Evolutionary conservation across 305 asterid species (phyloP), one percentile per base, ranked within the genome.

Genomic region (Fraxinus paxiana): DNA sequence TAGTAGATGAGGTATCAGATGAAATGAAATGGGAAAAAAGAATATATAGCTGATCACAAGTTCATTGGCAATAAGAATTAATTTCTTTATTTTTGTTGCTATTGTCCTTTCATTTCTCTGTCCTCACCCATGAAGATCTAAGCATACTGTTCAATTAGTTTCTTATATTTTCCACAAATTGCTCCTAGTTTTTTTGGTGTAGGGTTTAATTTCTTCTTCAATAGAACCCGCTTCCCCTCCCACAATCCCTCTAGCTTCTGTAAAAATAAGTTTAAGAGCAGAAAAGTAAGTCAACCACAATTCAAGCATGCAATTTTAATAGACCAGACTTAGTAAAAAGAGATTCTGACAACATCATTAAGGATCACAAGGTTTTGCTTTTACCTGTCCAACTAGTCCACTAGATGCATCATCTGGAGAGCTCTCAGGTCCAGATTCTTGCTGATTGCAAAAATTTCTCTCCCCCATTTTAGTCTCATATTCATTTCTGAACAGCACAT

Each of bases 311-410:
- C 37, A 30, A 46, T 15, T 5, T 17, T 35, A 30, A 28, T 48
- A 26, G 35, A 33, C 43, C 30, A 41, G 46, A 79, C 37, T 63
- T 26, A 24, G 71, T 63, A 63, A 24, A 28, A 63, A 63, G 71
- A 22, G 71, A 63, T 54, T 17, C 12, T 22, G 71, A 26, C 2
- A 22, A 4, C 22, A 61, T 61, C 31, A 61, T 20, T 18, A 61
- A 79, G 30, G 12, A 79, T 78, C 17, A 24, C 51, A 69, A 8
- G 56, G n/a, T 22, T 18, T 35, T 72, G 2, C 76, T n/a, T 15
- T 77, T 67, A 91, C 98, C 97, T 92, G 95, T 81, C 90, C 92
- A 80, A 90, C 26, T 77, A 85, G 83, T 81, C 91, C 92, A 83
- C 87, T 83, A 61, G 86, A 82, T 7, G 93, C 88, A 83, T 82